Evolutionary conservation across 2,329 filamentous ascomycete species (phyloP).

Genomic region (Clarireedia hainanense): DNA sequence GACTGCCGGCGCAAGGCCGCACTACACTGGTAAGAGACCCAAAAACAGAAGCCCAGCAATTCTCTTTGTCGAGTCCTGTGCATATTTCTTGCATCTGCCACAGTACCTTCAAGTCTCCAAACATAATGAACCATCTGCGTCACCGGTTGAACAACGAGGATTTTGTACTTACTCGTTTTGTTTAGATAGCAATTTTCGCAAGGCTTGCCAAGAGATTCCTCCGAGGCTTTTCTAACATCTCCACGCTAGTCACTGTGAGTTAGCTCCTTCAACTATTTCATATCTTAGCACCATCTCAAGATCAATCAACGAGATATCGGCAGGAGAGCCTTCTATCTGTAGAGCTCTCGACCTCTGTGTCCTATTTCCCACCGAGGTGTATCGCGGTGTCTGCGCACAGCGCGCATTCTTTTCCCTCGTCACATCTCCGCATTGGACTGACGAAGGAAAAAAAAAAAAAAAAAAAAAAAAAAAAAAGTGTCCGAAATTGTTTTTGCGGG

Average conservation of each 20-base stretch:
- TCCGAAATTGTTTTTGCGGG: constrained; percentile 7
- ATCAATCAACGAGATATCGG: not conserved
- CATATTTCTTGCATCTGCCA: no score
- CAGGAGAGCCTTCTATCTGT: not conserved
- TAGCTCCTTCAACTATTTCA: constrained; percentile 14
- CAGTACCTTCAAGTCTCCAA: not conserved
- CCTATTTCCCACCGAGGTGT: not conserved
- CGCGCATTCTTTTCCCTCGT: not conserved
- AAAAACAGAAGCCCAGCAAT: no score
- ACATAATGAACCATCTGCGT: not conserved
- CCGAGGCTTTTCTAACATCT: constrained; percentile 11
- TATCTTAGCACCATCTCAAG: not conserved
- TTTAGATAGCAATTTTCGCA: not conserved
- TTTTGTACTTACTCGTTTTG: not conserved
- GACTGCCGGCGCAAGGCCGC: not conserved
- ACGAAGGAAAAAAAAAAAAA: not conserved
- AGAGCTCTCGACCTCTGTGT: not conserved
- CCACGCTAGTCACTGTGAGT: constrained; percentile 19
- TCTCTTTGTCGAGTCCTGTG: no score
- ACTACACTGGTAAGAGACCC: not conserved
- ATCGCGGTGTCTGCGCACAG: not conserved
- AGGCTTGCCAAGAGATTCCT: constrained; percentile 14
- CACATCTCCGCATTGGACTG: not conserved
- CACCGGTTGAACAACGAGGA: not conserved
- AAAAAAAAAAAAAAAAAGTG: not conserved